Conservation (phyloP, 805 yeast species). For the Crinitomyces ghanaensis region DNA sequence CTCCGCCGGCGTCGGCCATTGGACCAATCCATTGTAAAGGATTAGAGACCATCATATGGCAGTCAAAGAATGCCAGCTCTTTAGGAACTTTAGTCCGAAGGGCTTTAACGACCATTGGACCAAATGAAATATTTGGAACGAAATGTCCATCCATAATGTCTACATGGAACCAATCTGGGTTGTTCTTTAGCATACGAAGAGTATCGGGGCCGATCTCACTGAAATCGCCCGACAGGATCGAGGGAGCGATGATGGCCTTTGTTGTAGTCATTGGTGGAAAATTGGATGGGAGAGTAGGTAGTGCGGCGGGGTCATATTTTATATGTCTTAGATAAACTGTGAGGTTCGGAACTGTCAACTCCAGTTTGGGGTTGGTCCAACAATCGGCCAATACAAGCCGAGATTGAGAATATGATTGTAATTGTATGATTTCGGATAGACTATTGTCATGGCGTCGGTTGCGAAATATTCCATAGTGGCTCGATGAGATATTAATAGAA, state of each 20-base stretch:
- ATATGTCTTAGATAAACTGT: too few species aligned
- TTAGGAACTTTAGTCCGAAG: conserved; percentile 71
- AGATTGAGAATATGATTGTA: too few species aligned
- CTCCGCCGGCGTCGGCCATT: conserved; percentile 89
- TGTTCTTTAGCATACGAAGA: conserved; percentile 61
- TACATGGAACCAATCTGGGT: conserved; percentile 95
- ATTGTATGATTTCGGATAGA: too few species aligned
- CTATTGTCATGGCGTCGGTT: too few species aligned
- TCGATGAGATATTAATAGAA: too few species aligned
- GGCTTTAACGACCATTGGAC: conserved; percentile 77
- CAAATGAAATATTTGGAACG: conserved; percentile 92
- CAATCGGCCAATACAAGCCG: too few species aligned
- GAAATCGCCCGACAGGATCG: conserved; percentile 82
- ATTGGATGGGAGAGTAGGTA: too few species aligned
- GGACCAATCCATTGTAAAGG: conserved; percentile 94
- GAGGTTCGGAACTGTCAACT: too few species aligned
- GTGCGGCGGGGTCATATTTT: too few species aligned
- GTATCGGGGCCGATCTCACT: conserved; percentile 83
- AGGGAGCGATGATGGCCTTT: conserved; percentile 66
- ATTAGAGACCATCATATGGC: conserved; percentile 93
- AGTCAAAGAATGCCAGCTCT: conserved; percentile 62
- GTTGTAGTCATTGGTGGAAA: too few species aligned
- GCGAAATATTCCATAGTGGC: too few species aligned
- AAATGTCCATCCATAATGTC: conserved; percentile 99
- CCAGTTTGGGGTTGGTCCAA: too few species aligned